Evolutionary conservation across 1,139 yeast species (phyloP), one percentile per base, ranked within the genome.

Genomic region (Torulaspora globosa): DNA sequence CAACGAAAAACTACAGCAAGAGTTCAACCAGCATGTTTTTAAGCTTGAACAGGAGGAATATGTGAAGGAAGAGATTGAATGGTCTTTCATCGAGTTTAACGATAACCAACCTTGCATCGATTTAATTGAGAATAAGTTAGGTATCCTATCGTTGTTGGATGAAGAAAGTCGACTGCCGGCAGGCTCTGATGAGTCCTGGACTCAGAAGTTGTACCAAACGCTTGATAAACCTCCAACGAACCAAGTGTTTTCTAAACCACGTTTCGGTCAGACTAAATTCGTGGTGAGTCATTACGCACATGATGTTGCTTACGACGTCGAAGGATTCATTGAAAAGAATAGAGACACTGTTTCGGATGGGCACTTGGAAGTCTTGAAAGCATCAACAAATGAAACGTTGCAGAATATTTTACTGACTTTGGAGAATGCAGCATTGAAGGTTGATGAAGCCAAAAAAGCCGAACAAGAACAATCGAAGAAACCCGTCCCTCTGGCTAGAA

Each of bases 91-190:
- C 59, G 97, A 92, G 60, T 92, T 90, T 63, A 81, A 94, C 47
- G 99, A 92, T 66, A 94, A 94, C 67, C 97, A 92, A 71, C 97
- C 97, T 6, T 92, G 98, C 71, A 94, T 94, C 62, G 84, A 84
- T 57, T 76, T 92, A 58, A 92, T 92, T 61, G 99, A 92, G 70
- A 84, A 83, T 62, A 85, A 83, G 67, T 69, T 89, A 54, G 98
- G 98, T 67, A 82, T 92, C 48, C 73, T 92, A 55, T 80, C 96
- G 0, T 75, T 92, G 52, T 75, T 92, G 53, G 98, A 92, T 65
- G 98, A 92, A 73, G 98, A 92, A 70, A 84, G 96, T 16, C 79
- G 97, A 63, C 72, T 92, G 55, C 98, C 97, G 1, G 79, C 96
- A 26, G 98, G 98, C 58, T 80, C 84, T 50, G 98, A 92, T 64